Percentiles rank a stretch among this genome's conserved stretches.
Evolutionary conservation across 768 basidiomycete species (phyloP).

Genomic region (Suillus weaverae): DNA sequence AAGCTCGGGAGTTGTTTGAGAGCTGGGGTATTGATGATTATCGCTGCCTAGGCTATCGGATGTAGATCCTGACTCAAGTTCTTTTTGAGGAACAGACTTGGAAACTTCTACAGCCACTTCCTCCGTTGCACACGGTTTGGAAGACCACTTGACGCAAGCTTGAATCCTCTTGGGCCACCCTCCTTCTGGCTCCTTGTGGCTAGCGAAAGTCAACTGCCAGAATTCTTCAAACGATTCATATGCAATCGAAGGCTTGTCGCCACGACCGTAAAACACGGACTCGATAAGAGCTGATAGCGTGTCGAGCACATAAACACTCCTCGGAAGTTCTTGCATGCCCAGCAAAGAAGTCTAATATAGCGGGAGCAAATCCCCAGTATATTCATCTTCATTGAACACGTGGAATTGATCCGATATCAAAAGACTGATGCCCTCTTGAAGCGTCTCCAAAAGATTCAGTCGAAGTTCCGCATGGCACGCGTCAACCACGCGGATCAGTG

Average conservation of each 20-base stretch:
- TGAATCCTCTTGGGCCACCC: slow-evolving; percentile 58
- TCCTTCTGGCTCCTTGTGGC: slow-evolving; percentile 38
- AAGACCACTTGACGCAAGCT: slow-evolving; percentile 29
- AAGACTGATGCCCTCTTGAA: slow-evolving; percentile 53
- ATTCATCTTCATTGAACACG: slow-evolving; percentile 52
- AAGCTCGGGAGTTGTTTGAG: slow-evolving; percentile 12
- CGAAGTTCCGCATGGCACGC: slow-evolving; percentile 51
- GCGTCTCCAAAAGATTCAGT: slow-evolving; percentile 42
- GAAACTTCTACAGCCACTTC: background rate
- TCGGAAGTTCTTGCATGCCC: slow-evolving; percentile 49
- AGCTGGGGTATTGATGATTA: slow-evolving; percentile 8
- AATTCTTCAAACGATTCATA: slow-evolving; percentile 59
- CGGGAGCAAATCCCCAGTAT: slow-evolving; percentile 59
- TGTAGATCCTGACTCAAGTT: slow-evolving; percentile 15
- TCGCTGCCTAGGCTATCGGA: slow-evolving; percentile 10
- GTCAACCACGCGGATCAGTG: slow-evolving; percentile 55
- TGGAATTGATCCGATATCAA: slow-evolving; percentile 67
- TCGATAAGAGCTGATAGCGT: slow-evolving; percentile 51
- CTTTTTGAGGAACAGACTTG: slow-evolving; percentile 15
- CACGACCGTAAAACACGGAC: slow-evolving; percentile 55
- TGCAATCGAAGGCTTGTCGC: slow-evolving; percentile 44
- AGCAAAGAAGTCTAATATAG: slow-evolving; percentile 63
- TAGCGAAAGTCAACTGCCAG: slow-evolving; percentile 54
- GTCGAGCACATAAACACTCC: slow-evolving; percentile 41
- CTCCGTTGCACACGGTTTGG: background rate